A percentile compares a stretch with the other conserved stretches of the same genome.
Evolutionary conservation across 768 basidiomycete species (phyloP).

Genomic region (Phanerochaete sordida): DNA sequence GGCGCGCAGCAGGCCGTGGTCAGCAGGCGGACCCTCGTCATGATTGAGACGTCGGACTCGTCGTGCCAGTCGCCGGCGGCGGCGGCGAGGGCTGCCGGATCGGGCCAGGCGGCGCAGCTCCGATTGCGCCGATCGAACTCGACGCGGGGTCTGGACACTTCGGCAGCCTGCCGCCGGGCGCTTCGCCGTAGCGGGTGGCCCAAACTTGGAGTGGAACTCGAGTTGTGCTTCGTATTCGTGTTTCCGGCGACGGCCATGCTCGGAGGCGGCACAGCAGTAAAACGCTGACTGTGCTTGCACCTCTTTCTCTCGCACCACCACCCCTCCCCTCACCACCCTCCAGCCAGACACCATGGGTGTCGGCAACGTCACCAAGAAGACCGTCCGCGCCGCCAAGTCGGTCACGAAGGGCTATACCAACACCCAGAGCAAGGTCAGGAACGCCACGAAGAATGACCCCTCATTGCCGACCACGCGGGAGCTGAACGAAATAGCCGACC

Average conservation of each 20-base stretch:
- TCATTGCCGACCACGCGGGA: conserved; percentile 95
- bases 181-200: background rate
- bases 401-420: conserved; percentile 95
- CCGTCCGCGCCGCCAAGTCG: conserved; percentile 84
- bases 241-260: conserved; percentile 3
- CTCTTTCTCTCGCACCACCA: background rate
- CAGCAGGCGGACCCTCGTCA: background rate
- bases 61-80: background rate
- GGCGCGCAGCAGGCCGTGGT: background rate
- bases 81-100: background rate
- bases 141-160: background rate
- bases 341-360: background rate
- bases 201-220: conserved; percentile 1
- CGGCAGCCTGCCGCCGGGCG: background rate
- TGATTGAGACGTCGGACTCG: background rate
- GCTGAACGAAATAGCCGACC: conserved; percentile 96
- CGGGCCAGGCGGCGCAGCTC: background rate
- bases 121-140: conserved; percentile 2
- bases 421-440: conserved; percentile 88
- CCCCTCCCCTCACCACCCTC: background rate
- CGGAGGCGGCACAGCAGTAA: background rate
- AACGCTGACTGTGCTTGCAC: background rate
- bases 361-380: conserved; percentile 20
- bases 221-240: background rate
- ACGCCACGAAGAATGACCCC: conserved; percentile 93